Evolutionary conservation across 2,329 filamentous ascomycete genomes (phyloP).

Genomic region (Harringtonia lauricola): DNA sequence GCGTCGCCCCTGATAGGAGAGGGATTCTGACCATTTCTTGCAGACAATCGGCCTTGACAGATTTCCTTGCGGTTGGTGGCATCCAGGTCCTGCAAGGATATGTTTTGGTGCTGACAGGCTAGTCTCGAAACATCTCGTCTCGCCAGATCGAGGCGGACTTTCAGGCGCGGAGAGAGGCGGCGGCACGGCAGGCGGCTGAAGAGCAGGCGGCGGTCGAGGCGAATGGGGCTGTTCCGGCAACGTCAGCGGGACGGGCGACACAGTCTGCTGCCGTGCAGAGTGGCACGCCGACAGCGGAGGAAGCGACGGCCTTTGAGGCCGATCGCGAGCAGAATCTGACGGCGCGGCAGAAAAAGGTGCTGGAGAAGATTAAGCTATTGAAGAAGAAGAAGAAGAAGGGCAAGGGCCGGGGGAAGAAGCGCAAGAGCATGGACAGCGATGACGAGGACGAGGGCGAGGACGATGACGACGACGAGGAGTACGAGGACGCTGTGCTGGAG

Average conservation of each 20-base stretch:
- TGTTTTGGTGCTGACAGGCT: slow-evolving; percentile 7
- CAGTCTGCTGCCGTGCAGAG: not conserved
- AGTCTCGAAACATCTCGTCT: slow-evolving; percentile 64
- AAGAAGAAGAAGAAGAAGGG: slow-evolving; percentile 46
- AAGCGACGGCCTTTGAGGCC: not conserved
- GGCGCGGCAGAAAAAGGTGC: slow-evolving; percentile 26
- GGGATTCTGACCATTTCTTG: not conserved
- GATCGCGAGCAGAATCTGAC: slow-evolving; percentile 19
- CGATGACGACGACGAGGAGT: slow-evolving; percentile 25
- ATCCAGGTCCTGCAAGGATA: slow-evolving; percentile 14
- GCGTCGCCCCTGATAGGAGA: too few relatives aligned
- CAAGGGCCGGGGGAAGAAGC: slow-evolving; percentile 47
- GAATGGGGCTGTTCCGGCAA: not conserved
- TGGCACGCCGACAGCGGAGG: not conserved
- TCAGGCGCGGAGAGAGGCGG: slow-evolving; percentile 33
- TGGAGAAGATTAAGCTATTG: slow-evolving; percentile 50
- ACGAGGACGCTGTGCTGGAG: slow-evolving; percentile 38
- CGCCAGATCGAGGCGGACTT: slow-evolving; percentile 40
- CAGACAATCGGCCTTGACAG: slow-evolving; percentile 40
- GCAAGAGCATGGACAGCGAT: slow-evolving; percentile 21
- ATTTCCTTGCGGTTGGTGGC: slow-evolving; percentile 32
- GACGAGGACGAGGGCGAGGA: slow-evolving; percentile 19
- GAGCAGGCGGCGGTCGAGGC: not conserved
- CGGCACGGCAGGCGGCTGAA: slow-evolving; percentile 14
- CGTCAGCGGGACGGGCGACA: not conserved